Conservation (phyloP, 345 rosid genomes). For the Limnanthes douglasii region DNA sequence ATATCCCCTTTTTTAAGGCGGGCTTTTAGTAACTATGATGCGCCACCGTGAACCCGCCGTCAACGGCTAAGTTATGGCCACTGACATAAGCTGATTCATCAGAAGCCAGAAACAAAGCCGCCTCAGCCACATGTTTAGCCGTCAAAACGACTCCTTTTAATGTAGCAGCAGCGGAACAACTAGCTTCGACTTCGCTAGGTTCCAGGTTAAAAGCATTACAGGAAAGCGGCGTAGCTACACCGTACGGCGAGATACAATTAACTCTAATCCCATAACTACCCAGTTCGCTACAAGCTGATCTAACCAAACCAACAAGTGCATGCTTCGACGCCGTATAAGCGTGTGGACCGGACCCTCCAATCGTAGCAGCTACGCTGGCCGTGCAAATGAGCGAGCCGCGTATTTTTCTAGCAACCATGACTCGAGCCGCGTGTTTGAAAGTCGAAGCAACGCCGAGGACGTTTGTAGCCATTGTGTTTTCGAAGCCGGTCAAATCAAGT, state of each 20-base stretch:
- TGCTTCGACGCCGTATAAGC: constrained; percentile 75
- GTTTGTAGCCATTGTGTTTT: constrained; percentile 42
- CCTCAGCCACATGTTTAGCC: constrained; percentile 66
- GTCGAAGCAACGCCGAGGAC: constrained; percentile 71
- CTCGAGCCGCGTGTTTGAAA: constrained; percentile 68
- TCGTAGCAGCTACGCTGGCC: constrained; percentile 35
- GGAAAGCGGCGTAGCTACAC: constrained; percentile 68
- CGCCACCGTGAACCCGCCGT: constrained; percentile 81
- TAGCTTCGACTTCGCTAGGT: constrained; percentile 33
- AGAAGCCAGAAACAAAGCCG: constrained; percentile 75
- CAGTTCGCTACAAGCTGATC: constrained; percentile 57
- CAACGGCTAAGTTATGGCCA: constrained; percentile 76
- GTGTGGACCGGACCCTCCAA: constrained; percentile 61
- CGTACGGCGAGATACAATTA: constrained; percentile 69
- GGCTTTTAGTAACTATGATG: no score
- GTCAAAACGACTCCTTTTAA: constrained; percentile 58
- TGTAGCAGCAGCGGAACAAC: constrained; percentile 19
- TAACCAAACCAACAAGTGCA: constrained; percentile 58
- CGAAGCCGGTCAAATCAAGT: constrained; percentile 33
- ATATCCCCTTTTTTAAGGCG: no score
- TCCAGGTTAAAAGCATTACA: constrained; percentile 35
- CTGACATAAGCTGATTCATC: constrained; percentile 75
- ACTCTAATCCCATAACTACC: constrained; percentile 82
- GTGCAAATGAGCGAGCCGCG: constrained; percentile 87
- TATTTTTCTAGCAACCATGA: constrained; percentile 44